Conservation (phyloP, 2,329 filamentous ascomycete genomes). For the Cadophora sp. region DNA sequence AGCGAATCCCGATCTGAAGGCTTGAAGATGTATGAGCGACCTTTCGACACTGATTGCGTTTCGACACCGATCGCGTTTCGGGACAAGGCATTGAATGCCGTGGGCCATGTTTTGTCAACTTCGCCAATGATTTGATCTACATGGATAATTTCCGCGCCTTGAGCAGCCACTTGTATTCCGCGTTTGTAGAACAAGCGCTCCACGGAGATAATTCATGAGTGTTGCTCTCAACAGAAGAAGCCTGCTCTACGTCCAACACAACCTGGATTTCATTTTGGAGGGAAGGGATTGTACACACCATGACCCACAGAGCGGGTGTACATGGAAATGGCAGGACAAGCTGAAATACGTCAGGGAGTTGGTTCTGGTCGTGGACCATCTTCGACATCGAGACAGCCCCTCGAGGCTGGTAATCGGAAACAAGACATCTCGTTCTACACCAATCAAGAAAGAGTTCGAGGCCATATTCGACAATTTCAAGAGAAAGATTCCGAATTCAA, state of each 20-base stretch:
- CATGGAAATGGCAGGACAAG: not conserved
- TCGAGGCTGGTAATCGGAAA: not conserved
- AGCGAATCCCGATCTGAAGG: not conserved
- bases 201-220: not conserved
- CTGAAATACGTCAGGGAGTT: not conserved
- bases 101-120: constrained; percentile 4
- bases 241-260: not conserved
- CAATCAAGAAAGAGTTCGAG: not conserved
- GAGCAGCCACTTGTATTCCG: no score
- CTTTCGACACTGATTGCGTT: not conserved
- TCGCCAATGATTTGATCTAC: constrained; percentile 1
- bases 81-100: not conserved
- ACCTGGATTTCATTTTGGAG: not conserved
- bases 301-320: no score
- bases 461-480: not conserved
- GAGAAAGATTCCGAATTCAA: not conserved
- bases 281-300: not conserved
- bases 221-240: not conserved
- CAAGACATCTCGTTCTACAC: not conserved
- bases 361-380: not conserved
- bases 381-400: not conserved
- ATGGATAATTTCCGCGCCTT: not conserved
- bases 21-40: not conserved
- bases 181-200: not conserved
- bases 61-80: not conserved